phyloP scores from a whole-genome alignment of 2,329 filamentous ascomycete genomes.

The Zymoseptoria brevis region DNA sequence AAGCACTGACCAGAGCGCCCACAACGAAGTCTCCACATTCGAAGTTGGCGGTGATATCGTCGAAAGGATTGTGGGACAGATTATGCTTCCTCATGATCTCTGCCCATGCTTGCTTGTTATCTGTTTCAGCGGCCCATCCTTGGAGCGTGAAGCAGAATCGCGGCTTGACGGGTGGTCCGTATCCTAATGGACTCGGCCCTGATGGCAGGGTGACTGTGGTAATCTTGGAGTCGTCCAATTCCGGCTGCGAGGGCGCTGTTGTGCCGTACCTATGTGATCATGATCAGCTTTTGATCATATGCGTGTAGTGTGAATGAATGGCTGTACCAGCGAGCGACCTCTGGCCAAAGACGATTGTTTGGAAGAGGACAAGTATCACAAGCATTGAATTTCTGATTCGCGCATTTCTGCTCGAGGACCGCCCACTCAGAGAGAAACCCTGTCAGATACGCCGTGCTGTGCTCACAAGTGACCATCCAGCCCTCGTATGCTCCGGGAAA shows the following conservation, averaged over 20 bases:
- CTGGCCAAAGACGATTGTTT: conserved; percentile 43
- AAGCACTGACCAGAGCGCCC: conserved; percentile 20
- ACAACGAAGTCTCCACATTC: conserved; percentile 39
- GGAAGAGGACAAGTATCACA: conserved; percentile 39
- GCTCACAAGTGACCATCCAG: conserved; percentile 39
- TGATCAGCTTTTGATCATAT: not conserved
- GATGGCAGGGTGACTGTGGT: conserved; percentile 17
- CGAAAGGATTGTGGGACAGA: conserved; percentile 35
- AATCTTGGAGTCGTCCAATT: conserved; percentile 23
- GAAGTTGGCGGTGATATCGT: conserved; percentile 40
- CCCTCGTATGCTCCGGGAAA: conserved; percentile 38
- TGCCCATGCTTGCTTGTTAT: conserved; percentile 41
- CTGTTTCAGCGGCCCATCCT: conserved; percentile 39
- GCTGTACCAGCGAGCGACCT: conserved; percentile 38
- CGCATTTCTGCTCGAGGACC: conserved; percentile 35
- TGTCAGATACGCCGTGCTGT: conserved; percentile 42
- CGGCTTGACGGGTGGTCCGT: conserved; percentile 36
- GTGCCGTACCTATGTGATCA: conserved; percentile 16
- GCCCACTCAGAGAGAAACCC: conserved; percentile 46
- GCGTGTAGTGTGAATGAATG: not conserved
- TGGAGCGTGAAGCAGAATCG: conserved; percentile 36
- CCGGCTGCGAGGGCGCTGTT: conserved; percentile 19
- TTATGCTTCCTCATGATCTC: conserved; percentile 37
- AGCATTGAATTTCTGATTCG: conserved; percentile 40
- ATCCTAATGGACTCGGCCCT: conserved; percentile 29